phyloP scores from a whole-genome alignment of 164 flowering plant genomes.

The Vitis amurensis region DNA sequence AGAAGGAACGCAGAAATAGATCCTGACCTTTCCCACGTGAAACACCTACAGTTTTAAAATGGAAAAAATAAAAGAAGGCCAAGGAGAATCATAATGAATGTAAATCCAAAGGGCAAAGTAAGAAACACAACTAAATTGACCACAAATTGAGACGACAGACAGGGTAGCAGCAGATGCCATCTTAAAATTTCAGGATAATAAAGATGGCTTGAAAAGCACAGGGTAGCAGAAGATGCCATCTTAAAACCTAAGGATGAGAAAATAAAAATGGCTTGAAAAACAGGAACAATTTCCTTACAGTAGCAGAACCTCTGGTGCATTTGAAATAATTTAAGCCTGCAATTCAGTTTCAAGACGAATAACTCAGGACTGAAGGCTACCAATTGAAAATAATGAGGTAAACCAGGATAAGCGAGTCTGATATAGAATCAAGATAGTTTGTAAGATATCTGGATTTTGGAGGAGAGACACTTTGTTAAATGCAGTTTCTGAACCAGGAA shows the following conservation, averaged over 20 bases:
- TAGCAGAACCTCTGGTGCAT: neutral
- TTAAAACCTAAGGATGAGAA: neutral
- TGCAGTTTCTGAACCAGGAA: too few relatives aligned
- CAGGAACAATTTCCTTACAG: neutral
- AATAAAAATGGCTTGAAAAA: neutral
- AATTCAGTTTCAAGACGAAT: neutral
- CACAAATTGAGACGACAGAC: neutral
- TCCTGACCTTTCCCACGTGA: slow-evolving; percentile 99
- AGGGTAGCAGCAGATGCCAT: neutral
- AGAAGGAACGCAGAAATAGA: slow-evolving; percentile 76
- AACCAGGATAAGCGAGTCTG: too few relatives aligned
- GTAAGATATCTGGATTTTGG: too few relatives aligned
- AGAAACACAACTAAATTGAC: neutral
- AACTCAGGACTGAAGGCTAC: neutral
- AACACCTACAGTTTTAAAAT: slow-evolving; percentile 64
- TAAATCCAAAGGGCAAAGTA: neutral
- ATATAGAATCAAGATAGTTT: too few relatives aligned
- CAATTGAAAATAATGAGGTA: neutral
- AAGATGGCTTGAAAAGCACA: neutral
- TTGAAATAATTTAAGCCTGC: neutral
- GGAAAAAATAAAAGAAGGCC: neutral
- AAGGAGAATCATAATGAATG: neutral
- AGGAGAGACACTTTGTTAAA: too few relatives aligned
- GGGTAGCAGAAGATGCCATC: neutral
- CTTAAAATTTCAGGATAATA: neutral